Evolutionary conservation across 1,284 basidiomycete genomes (phyloP), one percentile per base, ranked within the genome.

Genomic region (Cryptococcus sp.): DNA sequence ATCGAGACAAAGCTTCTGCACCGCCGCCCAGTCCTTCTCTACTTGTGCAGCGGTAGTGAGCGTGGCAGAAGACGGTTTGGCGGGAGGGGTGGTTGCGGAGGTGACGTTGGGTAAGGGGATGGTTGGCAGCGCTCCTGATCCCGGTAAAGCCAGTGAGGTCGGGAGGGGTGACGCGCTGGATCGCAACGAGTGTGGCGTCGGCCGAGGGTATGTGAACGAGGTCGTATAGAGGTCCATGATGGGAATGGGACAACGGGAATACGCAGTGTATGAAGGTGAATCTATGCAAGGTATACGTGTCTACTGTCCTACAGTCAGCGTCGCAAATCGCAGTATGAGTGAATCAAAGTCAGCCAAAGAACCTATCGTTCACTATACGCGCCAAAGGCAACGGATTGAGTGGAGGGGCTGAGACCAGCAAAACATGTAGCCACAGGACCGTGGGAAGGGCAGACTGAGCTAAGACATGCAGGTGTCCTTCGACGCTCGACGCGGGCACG

Each of bases 151-250:
- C 7, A 64, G 52, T 10, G 53, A 59, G 31, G 51, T 35, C 11
- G 59, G 42, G 7, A 59, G 47, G 20, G 61, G 61, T 41, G 63
- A 60, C 16, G 42, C 38, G 19, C 47, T 31, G n/a, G 60, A 42
- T 42, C 59, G 59, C 13, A 62, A 31, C 19, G 53, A 54, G 42
- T 53, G 61, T 20, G 62, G 60, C 2, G 53, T 47, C 7, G 65
- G 75, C 60, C 63, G 74, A 64, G 73, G 82, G 76, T 79, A 81
- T 69, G 71, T 71, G 68, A 77, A 77, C 15, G 91, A 90, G 68
- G 90, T 91, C 56, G 91, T 90, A 84, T 93, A 94, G 75, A 93
- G 86, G 78, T 94, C 92, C 92, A 93, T 93, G 74, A 73, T 80
- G 59, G 50, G 50, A 48, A 56, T 35, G 31, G 31, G 31, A 35